Base-by-base conservation (phyloP, 805 yeast genomes). In the Saccharomycopsis microspora region DNA sequence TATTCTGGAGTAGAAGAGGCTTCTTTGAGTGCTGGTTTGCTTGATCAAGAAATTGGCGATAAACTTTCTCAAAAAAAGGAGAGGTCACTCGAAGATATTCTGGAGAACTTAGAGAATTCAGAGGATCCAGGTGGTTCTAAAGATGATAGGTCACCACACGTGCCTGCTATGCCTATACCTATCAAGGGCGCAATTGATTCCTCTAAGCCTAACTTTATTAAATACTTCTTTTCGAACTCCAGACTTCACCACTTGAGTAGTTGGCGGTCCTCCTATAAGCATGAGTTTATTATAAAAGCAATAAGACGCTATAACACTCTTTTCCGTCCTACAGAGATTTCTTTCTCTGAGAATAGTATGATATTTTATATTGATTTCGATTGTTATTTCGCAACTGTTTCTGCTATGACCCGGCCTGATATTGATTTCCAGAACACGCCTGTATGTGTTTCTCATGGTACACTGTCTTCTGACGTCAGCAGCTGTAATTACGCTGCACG, bases 401-500 rank as follows among this genome's bases (percentile, higher is more conserved):
- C 96, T 0, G 74, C 85, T 3, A 64, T 79, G 47, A 68, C 64
- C 10, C 66, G 69, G 39, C 81, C 83, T 0, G 69, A 77, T 3
- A 58, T 81, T 11, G 76, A 75, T 50, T 51, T 63, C 56, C 35
- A 70, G 41, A 50, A 66, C 55, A 63, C 82, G 71, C 67, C 82
- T 59, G 63, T 90, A 64, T 66, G 95, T 68, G 68, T 79, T 1
- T 71, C 80, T 41, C 71, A 75, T 56, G 77, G 76, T 28, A 41
- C 60, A 4, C 55, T 58, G 2, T 70, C 82, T 0, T 77, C 97
- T 0, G 97, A 90, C 61, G 69, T 93, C 9, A 93, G 97, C 0
- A 84, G 95, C 50, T 88, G 97, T 59, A 93, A 93, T 60, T 93
- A 93, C 60, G 79, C 71, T 3, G 96, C 97, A 0, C 70, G 98